Percentiles rank a stretch among this genome's conserved stretches.
Conservation (phyloP, 352 stramenopile species). For the Blastocystis sp. region DNA sequence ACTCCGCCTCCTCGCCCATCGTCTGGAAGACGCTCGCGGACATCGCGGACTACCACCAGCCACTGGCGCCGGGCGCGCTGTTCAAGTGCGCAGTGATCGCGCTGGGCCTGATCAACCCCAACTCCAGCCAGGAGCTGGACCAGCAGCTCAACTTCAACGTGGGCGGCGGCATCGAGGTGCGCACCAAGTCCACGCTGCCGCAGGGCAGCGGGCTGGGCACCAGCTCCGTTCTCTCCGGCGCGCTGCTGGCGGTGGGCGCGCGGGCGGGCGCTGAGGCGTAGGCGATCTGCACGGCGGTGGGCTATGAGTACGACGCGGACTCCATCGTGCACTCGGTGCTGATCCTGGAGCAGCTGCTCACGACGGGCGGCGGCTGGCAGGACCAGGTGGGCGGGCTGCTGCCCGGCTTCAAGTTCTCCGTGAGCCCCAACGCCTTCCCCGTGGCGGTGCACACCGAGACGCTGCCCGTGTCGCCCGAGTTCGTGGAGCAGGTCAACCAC, state of each 20-base stretch:
- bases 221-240: slow-evolving; percentile 76
- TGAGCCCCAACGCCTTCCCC: slow-evolving; percentile 56
- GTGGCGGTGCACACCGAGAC: slow-evolving; percentile 49
- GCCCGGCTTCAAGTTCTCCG: slow-evolving; percentile 67
- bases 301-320: slow-evolving; percentile 70
- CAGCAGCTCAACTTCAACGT: slow-evolving; percentile 67
- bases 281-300: slow-evolving; percentile 68
- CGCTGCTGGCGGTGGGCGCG: slow-evolving; percentile 72
- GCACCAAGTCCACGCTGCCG: slow-evolving; percentile 75
- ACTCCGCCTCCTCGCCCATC: slow-evolving; percentile 59
- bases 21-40: slow-evolving; percentile 43
- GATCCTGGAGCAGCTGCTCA: slow-evolving; percentile 77
- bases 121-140: slow-evolving; percentile 58
- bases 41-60: slow-evolving; percentile 69
- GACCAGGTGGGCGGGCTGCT: slow-evolving; percentile 74
- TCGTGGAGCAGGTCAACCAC: slow-evolving; percentile 52
- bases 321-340: slow-evolving; percentile 75
- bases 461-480: slow-evolving; percentile 36
- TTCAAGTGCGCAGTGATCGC: slow-evolving; percentile 69
- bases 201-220: slow-evolving; percentile 77
- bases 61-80: slow-evolving; percentile 67
- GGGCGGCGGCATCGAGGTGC: slow-evolving; percentile 75
- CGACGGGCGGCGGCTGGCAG: slow-evolving; percentile 78
- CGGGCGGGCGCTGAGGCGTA: background rate
- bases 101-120: slow-evolving; percentile 53